Percentiles rank a stretch among this genome's conserved stretches.
phyloP scores from a whole-genome alignment of 2,329 filamentous ascomycete genomes.

The Hysterium pulicare region DNA sequence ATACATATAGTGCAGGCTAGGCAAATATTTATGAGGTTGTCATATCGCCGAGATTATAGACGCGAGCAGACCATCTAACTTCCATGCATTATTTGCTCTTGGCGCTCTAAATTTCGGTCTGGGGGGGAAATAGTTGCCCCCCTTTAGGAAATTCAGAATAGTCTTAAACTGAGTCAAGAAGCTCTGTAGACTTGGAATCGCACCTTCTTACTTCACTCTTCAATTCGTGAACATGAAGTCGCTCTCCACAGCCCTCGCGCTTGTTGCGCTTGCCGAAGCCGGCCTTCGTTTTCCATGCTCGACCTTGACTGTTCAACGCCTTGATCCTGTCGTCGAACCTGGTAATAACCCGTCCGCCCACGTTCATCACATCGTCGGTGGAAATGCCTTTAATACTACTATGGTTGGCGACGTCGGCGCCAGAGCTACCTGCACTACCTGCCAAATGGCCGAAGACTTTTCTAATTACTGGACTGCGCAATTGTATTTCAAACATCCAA shows the following conservation, averaged over 20 bases:
- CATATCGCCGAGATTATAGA: too few species aligned
- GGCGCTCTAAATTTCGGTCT: too few species aligned
- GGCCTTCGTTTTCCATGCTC: conserved; percentile 27
- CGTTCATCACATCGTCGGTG: conserved; percentile 26
- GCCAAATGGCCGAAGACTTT: conserved; percentile 17
- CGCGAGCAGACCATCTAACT: too few species aligned
- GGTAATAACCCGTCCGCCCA: conserved; percentile 19
- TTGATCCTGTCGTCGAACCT: conserved; percentile 23
- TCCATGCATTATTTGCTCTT: too few species aligned
- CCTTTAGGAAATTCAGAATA: too few species aligned
- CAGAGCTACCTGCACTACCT: conserved; percentile 24
- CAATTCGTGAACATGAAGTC: conserved; percentile 26
- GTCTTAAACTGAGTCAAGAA: too few species aligned
- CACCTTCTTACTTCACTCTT: too few species aligned
- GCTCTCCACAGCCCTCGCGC: conserved; percentile 15
- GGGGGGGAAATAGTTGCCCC: too few species aligned
- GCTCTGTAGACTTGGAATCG: too few species aligned
- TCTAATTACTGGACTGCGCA: conserved; percentile 24
- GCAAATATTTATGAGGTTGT: too few species aligned
- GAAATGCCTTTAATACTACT: conserved; percentile 24
- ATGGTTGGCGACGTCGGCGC: conserved; percentile 22
- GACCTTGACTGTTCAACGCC: conserved; percentile 23
- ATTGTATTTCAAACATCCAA: conserved; percentile 23
- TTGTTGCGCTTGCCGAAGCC: conserved; percentile 17
- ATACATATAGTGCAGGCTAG: too few species aligned